Base-by-base conservation (phyloP, 768 basidiomycete genomes). In the Xerocomellus intermedius region DNA sequence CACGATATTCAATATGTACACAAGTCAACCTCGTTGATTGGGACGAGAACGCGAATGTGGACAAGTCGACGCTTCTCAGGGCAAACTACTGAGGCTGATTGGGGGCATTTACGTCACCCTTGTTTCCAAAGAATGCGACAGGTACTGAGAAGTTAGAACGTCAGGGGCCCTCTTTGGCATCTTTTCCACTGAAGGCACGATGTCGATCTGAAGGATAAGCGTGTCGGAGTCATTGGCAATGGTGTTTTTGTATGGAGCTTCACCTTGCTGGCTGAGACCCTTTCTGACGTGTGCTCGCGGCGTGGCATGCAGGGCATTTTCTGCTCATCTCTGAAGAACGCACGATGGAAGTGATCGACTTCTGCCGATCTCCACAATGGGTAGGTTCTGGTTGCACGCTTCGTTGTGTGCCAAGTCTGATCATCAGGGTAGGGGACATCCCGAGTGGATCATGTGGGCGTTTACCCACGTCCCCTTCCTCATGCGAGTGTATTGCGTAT, bases 311-410 rank as follows among this genome's bases (percentile, higher is more conserved):
- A 85, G 85, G 19, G 82, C 85, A 88, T 64, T 77, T 84, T 42
- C 65, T 84, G n/a, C 82, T 74, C 55, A 82, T 84, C 53, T 72
- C 82, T 16, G 62, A 66, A 39, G 81, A 84, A 56, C 70, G 76
- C 10, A 74, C 77, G 8, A 77, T 79, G 16, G 64, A 79, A 55
- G 74, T 86, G 19, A 70, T 80, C 52, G 82, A 87, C 64, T 82
- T 86, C 62, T 80, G 77, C 42, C 74, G 85, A 48, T 84, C 80
- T 38, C 82, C 82, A 19, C 79, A 82, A 58, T 86, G 84, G 83
- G 46, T 41, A 37, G 28, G 42, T 61, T 32, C 64, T 75, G 13
- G 74, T 82, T 82, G 76, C 67, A 62, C 63, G 61, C 61, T 57
- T 38, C 6, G 35, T 13, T 26, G 42, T 36, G 19, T 30, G 45